Base-by-base conservation (phyloP, 2,329 filamentous ascomycete genomes). In the Thielaviopsis euricoi region DNA sequence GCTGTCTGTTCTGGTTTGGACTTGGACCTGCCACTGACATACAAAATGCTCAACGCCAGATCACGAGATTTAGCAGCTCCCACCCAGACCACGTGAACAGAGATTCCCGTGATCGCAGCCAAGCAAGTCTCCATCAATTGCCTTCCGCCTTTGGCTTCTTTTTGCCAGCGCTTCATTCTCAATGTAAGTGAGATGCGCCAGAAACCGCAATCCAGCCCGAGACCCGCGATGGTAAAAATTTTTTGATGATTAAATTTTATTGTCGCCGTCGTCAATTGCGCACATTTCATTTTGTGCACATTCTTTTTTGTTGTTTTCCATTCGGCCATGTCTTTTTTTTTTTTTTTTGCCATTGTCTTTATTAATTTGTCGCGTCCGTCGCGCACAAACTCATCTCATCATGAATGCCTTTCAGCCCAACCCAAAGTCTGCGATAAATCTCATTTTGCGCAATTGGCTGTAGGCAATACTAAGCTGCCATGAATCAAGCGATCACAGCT, bases 1-100 rank as follows among this genome's bases (percentile, higher is more conserved):
- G 53, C 25, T 26, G 25, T 26, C 25, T 19, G 51, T 17, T n/a
- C 51, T 43, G n/a, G 52, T 26, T 26, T 26, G 3, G 25, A 17
- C 13, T 48, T 43, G 37, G 37, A 43, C 37, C 43, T 48, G 43
- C n/a, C 43, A 21, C 43, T 48, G 54, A 56, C 54, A 46, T 46
- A 26, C 19, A 50, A 50, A 43, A 56, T 26, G 19, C 49, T 21
- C 43, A 57, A 61, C 71, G 71, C 71, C 71, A 73, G 71, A 74
- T 74, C 72, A 74, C 72, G 72, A 74, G 72, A 71, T 73, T 68
- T 58, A 50, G 53, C 53, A 43, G 67, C 69, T 70, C 70, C 66
- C 68, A 69, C 70, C 66, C 68, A 69, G 68, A 71, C 71, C 71
- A 73, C 71, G 71, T 73, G 71, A 72, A 63, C 62, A 60, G 62